Evolutionary conservation across 306 rosid genomes (phyloP), one percentile per base, ranked within the genome.

Genomic region (Sicyos baderoa): DNA sequence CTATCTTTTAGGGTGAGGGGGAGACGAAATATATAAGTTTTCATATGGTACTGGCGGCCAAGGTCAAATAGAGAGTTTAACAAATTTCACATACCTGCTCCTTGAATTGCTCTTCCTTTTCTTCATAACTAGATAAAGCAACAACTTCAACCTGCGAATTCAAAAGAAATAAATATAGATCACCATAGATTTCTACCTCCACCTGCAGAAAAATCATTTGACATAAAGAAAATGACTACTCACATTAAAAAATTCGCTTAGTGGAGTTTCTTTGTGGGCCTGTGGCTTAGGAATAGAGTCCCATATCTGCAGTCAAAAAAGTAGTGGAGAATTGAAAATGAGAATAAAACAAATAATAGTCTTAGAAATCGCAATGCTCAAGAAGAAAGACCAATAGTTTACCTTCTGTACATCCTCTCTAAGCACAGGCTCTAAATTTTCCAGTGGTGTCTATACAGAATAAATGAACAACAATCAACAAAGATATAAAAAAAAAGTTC

Each of bases 401-500:
- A 87, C 99, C 95, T 94, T 94, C 83, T 94, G 97, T 82, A 94
- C 89, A 79, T 94, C 99, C 81, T 90, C 99, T 59, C 99, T 81
- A 78, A 94, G 85, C 59, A 94, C 95, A 56, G 97, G 99, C 86
- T 94, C 99, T 80, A 94, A 84, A 79, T 90, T 90, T 81, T 94
- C 99, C 78, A 94, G 82, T 21, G 99, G 99, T 27, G 99, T 94
- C 99, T 94, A 57, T 47, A 75, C 74, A 59, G 79, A 57, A 76
- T 59, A 72, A 47, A 59, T 47, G 23, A 56, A 45, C 74, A 51
- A 29, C 45, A 54, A 19, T n/a, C 55, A 66, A 66, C 21, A 47
- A 54, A 53, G 19, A 52, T n/a, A 6, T 32, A 19, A 18, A 16
- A 52, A 47, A 73, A 5, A 71, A 19, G 27, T 69, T 74, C 19